Percentiles rank a stretch among this genome's conserved stretches.
Conservation (phyloP, 2,329 filamentous ascomycete species). For the Talaromyces amestolkiae region DNA sequence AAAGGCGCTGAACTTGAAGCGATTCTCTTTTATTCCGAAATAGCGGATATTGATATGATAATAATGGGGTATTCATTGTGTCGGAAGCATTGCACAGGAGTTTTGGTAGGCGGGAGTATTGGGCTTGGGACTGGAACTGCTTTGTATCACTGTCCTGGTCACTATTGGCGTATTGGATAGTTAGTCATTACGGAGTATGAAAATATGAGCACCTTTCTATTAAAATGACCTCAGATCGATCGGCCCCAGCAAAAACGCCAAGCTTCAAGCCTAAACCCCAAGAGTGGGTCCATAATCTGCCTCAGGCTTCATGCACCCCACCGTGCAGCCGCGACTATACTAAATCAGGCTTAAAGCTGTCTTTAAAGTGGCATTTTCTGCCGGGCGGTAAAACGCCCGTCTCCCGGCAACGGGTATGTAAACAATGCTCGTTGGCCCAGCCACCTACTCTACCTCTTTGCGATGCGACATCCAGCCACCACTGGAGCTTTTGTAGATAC, state of each 20-base stretch:
- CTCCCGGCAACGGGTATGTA: conserved; percentile 39
- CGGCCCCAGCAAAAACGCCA: conserved; percentile 7
- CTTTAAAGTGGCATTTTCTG: conserved; percentile 22
- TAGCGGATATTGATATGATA: conserved; percentile 17
- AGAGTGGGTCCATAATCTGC: not conserved
- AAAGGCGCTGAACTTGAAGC: conserved; percentile 34
- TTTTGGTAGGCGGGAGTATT: conserved; percentile 8
- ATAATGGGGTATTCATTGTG: not conserved
- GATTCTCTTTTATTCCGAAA: conserved; percentile 36
- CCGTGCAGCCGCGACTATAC: not conserved
- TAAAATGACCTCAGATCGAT: not conserved
- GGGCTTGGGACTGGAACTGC: not conserved
- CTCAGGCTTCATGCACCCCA: not conserved
- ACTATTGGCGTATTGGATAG: not conserved
- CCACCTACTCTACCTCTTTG: conserved; percentile 28
- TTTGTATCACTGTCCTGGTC: not conserved
- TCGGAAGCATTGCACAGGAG: conserved; percentile 20
- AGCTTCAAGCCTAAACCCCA: conserved; percentile 6
- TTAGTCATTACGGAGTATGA: not conserved
- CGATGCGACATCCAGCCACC: conserved; percentile 35
- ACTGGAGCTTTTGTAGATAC: conserved; percentile 16
- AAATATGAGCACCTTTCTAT: not conserved
- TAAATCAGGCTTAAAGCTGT: not conserved
- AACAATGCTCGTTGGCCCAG: conserved; percentile 45
- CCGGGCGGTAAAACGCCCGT: conserved; percentile 34